These are phyloP conservation scores for Chaetomiaceae sp. DNA, from an alignment of 2,329 filamentous ascomycete species.

Conservation along the genomic window DNA sequence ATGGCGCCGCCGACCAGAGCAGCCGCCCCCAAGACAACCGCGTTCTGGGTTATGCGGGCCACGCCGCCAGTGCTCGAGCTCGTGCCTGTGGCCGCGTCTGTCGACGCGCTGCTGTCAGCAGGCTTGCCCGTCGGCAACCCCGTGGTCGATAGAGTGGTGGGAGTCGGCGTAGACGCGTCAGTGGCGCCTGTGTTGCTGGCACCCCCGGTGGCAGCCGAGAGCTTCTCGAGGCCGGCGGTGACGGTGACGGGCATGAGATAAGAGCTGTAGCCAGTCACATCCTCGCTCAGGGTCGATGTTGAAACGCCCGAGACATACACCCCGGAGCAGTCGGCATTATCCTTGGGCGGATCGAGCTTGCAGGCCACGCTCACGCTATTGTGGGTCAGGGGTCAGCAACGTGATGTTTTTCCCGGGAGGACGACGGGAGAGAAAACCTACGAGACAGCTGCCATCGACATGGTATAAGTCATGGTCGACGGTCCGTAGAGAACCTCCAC, in stretches of 20 bases:
- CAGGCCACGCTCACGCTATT: conserved; percentile 17
- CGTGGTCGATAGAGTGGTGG: background rate
- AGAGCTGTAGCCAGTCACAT: conserved; percentile 13
- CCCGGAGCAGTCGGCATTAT: conserved; percentile 3
- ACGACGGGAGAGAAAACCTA: too few relatives aligned
- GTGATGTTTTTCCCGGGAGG: background rate
- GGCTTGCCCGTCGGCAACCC: background rate
- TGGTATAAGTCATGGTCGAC: conserved; percentile 18
- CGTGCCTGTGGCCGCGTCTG: background rate
- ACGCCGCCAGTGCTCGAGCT: conserved; percentile 15
- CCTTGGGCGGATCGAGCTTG: conserved; percentile 7
- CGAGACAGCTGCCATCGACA: too few relatives aligned
- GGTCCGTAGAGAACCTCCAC: conserved; percentile 23
- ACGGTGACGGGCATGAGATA: conserved; percentile 18
- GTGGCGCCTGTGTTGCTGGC: background rate
- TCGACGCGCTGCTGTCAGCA: too few relatives aligned
- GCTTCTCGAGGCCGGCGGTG: conserved; percentile 20
- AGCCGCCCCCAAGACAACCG: conserved; percentile 34
- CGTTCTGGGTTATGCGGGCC: conserved; percentile 34
- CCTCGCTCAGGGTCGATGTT: background rate
- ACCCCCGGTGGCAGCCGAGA: conserved; percentile 21
- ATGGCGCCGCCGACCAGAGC: conserved; percentile 34
- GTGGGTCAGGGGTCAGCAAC: background rate
- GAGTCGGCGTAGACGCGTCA: background rate
- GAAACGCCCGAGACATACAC: background rate